phyloP scores from a whole-genome alignment of 2,329 filamentous ascomycete species.

The Hypoxylon sp. region DNA sequence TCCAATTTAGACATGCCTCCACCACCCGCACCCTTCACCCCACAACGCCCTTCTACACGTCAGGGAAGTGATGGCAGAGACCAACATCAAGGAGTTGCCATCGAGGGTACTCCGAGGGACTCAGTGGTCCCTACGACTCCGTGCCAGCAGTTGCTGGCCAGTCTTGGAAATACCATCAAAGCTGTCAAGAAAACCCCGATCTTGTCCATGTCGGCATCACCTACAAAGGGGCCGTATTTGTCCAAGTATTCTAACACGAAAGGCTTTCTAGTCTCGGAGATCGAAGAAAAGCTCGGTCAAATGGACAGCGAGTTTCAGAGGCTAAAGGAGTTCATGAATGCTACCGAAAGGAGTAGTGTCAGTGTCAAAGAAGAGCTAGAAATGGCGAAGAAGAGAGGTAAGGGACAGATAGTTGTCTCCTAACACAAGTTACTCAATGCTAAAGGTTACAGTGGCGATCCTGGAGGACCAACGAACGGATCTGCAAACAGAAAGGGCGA shows the following conservation, averaged over 20 bases:
- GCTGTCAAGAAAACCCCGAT: conserved; percentile 55
- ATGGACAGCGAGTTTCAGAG: conserved; percentile 81
- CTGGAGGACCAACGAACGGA: conserved; percentile 64
- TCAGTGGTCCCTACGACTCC: conserved; percentile 55
- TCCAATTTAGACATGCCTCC: conserved; percentile 50
- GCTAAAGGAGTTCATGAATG: conserved; percentile 79
- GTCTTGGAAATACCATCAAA: conserved; percentile 48
- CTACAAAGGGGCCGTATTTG: conserved; percentile 68
- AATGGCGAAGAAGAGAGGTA: conserved; percentile 81
- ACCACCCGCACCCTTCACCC: conserved; percentile 41
- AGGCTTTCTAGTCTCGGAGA: conserved; percentile 79
- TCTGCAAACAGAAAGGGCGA: conserved; percentile 61
- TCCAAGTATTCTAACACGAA: conserved; percentile 80
- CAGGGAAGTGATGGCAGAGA: conserved; percentile 29
- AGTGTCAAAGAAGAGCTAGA: conserved; percentile 80
- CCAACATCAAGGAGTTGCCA: conserved; percentile 26
- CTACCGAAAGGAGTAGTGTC: conserved; percentile 75
- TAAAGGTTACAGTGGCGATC: conserved; percentile 58
- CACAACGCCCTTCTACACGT: conserved; percentile 49
- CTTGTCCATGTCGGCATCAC: conserved; percentile 58
- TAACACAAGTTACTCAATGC: conserved; percentile 2
- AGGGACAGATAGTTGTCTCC: conserved; percentile 48
- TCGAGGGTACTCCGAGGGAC: conserved; percentile 27
- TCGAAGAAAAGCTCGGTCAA: conserved; percentile 79
- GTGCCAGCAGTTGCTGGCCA: conserved; percentile 49